Base-by-base conservation (phyloP, 305 asterid genomes). In the Solanum hybrid region DNA sequence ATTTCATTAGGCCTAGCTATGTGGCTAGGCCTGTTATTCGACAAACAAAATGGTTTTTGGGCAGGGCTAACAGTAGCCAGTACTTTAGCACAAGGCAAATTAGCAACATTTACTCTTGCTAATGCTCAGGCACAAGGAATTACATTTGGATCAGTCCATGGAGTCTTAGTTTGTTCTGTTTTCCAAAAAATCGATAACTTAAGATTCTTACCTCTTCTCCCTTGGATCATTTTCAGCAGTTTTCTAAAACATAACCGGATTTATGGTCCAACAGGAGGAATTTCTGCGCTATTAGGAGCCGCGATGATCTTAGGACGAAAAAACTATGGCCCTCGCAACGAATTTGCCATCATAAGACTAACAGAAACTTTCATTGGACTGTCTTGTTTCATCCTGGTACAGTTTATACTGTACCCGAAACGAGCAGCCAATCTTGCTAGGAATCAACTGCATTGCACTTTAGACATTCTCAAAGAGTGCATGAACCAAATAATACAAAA, bases 91-190 rank as follows among this genome's bases (percentile, higher is more conserved):
- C 78, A 87, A 1, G 96, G 95, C 15, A 92, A 92, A 39, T 94
- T 95, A 78, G 94, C 98, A 22, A 89, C 94, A 15, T 91, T 97
- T 88, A 93, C 94, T 10, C 29, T 93, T 5, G 97, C 98, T 12
- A 97, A 96, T 86, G 89, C 93, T 6, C 93, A 96, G 57, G 96
- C 93, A 78, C 98, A 95, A 91, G 99, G 98, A 84, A 95, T 98
- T 3, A 95, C 97, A 6, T 86, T 96, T 10, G 98, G 98, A 83
- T 93, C 97, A 2, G 95, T 91, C 20, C 95, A 95, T 72, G 98
- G 98, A 1, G 94, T 96, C 32, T 90, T 97, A 29, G 92, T 93
- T 26, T 91, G 95, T 90, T 95, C 92, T 45, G 87, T 95, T 88
- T 93, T 96, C 45, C 91, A 90, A 22, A 82, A 79, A 20, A 15